Percentiles rank a stretch among this genome's conserved stretches.
Conservation (phyloP, 2,329 filamentous ascomycete species). For the Epichloe sp. region DNA sequence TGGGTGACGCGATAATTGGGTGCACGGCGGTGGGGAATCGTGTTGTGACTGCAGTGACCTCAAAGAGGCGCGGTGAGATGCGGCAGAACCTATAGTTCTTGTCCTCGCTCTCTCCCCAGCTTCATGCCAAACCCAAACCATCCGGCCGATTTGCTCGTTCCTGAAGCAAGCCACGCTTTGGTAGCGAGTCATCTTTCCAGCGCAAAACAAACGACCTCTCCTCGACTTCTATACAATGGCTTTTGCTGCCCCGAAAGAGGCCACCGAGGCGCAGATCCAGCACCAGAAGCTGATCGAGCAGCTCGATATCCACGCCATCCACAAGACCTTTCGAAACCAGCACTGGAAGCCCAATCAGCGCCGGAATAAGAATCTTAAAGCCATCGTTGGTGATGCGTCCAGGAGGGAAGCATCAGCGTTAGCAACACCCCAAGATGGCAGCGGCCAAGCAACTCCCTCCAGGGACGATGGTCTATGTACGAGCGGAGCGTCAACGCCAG, state of each 20-base stretch:
- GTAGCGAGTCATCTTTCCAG: neutral
- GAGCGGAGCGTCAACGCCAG: constrained; percentile 45
- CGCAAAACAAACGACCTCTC: neutral
- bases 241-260: constrained; percentile 37
- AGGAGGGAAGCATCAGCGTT: constrained; percentile 85
- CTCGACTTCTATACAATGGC: neutral
- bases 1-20: neutral
- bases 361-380: constrained; percentile 98
- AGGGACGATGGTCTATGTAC: constrained; percentile 41
- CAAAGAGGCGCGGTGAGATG: constrained; percentile 17
- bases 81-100: constrained; percentile 18
- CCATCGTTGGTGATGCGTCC: constrained; percentile 79
- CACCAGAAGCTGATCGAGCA: constrained; percentile 80
- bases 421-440: constrained; percentile 62
- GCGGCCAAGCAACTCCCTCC: constrained; percentile 57
- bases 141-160: too few species aligned
- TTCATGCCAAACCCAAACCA: neutral
- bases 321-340: constrained; percentile 81
- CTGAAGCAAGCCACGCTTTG: too few species aligned
- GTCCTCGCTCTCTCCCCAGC: neutral
- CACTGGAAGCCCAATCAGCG: constrained; percentile 87
- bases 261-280: constrained; percentile 58
- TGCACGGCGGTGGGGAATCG: neutral
- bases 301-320: constrained; percentile 78
- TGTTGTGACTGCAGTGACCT: constrained; percentile 1